Evolutionary conservation across 257 asterid genomes (phyloP).

Genomic region (Nicotiana paniculata): DNA sequence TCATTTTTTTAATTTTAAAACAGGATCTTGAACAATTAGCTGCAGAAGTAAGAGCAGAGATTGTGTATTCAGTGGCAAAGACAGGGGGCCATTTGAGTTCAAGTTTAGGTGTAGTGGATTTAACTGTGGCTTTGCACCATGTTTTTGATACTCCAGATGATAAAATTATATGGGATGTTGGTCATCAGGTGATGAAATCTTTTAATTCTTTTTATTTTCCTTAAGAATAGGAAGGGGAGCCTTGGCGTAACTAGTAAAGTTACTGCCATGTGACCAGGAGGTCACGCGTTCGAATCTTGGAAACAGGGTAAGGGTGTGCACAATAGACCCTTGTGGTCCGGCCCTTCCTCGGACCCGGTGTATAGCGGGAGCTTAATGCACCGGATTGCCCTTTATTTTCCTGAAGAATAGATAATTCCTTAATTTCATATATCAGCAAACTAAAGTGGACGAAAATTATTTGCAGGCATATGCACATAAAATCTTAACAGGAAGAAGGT

Average conservation of each 20-base stretch:
- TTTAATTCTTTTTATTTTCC: background rate
- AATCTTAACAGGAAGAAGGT: conserved; percentile 72
- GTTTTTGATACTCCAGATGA: conserved; percentile 71
- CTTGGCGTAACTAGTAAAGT: too few relatives aligned
- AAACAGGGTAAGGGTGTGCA: too few relatives aligned
- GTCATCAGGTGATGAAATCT: conserved; percentile 57
- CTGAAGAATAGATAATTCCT: background rate
- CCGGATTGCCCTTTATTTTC: background rate
- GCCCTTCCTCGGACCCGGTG: too few relatives aligned
- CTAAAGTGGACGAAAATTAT: background rate
- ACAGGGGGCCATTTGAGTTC: conserved; percentile 73
- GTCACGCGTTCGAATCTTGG: too few relatives aligned
- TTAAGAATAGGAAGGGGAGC: background rate
- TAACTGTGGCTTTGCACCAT: conserved; percentile 77
- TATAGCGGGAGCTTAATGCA: too few relatives aligned
- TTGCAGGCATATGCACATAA: conserved; percentile 73
- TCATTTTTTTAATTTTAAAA: background rate
- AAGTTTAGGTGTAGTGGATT: conserved; percentile 71
- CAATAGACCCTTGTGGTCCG: too few relatives aligned
- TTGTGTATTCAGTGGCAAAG: conserved; percentile 46
- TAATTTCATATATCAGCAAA: background rate
- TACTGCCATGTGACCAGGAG: too few relatives aligned
- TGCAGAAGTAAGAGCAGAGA: conserved; percentile 68
- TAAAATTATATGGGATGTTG: conserved; percentile 85
- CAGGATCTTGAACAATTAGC: conserved; percentile 80